These are phyloP conservation scores for Lasiosphaeria miniovina DNA, from an alignment of 495 filamentous ascomycete genomes.

Conservation along the genomic window DNA sequence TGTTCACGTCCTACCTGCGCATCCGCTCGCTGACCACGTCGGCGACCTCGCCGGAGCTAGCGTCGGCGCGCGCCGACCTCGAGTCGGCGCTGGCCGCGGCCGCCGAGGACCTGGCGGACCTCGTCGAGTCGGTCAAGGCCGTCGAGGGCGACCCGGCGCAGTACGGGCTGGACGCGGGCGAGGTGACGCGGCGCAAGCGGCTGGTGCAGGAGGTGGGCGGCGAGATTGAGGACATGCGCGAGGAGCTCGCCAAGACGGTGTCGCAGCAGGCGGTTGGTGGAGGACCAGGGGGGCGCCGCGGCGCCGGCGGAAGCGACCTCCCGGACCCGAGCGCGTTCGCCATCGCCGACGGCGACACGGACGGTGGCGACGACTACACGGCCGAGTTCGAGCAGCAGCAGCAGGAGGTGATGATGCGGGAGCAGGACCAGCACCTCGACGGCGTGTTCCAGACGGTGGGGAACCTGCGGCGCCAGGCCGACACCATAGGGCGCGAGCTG, in stretches of 20 bases:
- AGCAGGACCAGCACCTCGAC: constrained; percentile 91
- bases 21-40: constrained; percentile 74
- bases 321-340: constrained; percentile 72
- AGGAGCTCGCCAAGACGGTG: constrained; percentile 63
- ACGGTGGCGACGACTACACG: constrained; percentile 56
- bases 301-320: constrained; percentile 44
- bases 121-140: constrained; percentile 80
- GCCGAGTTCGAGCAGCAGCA: constrained; percentile 89
- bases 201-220: constrained; percentile 86
- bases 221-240: constrained; percentile 84
- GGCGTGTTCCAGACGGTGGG: constrained; percentile 91
- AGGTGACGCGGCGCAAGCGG: constrained; percentile 74
- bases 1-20: constrained; percentile 93
- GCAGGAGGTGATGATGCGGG: constrained; percentile 86
- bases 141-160: constrained; percentile 86
- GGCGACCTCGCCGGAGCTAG: constrained; percentile 72
- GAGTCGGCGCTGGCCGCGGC: constrained; percentile 72
- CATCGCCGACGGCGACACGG: constrained; percentile 35
- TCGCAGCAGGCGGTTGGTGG: constrained; percentile 18
- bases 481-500: constrained; percentile 91
- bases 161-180: constrained; percentile 80
- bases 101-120: constrained; percentile 80
- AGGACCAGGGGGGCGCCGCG: not conserved
- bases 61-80: constrained; percentile 79
- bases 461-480: constrained; percentile 81